phyloP scores from a whole-genome alignment of 1,139 yeast genomes.

The Blastobotrys persicus region DNA sequence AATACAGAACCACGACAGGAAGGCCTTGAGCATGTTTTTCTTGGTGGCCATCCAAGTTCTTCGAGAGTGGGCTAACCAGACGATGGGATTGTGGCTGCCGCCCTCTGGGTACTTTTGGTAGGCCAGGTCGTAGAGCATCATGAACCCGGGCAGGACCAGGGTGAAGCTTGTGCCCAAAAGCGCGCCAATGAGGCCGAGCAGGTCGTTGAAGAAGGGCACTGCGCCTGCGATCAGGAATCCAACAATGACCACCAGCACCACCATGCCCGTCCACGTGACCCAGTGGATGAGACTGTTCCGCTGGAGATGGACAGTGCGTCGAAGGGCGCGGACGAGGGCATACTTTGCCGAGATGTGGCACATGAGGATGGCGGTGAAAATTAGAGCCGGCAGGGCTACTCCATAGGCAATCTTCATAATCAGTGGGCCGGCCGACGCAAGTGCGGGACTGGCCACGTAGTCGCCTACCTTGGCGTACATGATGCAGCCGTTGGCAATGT shows the following conservation, averaged over 20 bases:
- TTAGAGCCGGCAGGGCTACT: constrained; percentile 14
- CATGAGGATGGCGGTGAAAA: constrained; percentile 13
- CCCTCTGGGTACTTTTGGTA: background rate
- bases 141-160: constrained; percentile 11
- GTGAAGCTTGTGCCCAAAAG: constrained; percentile 37
- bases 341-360: constrained; percentile 16
- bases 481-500: constrained; percentile 12
- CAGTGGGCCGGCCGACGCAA: constrained; percentile 18
- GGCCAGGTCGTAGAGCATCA: constrained; percentile 12
- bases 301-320: constrained; percentile 14
- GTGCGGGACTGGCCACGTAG: constrained; percentile 17
- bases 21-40: background rate
- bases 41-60: constrained; percentile 6
- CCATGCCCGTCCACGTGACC: constrained; percentile 49
- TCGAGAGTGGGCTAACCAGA: constrained; percentile 8
- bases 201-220: constrained; percentile 59
- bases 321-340: constrained; percentile 12
- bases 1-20: constrained; percentile 12
- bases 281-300: constrained; percentile 43
- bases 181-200: constrained; percentile 57
- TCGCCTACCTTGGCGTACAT: constrained; percentile 15
- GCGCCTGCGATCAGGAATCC: constrained; percentile 61
- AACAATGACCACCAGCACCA: constrained; percentile 46
- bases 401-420: constrained; percentile 17
- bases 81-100: background rate